Conservation (phyloP, 345 rosid genomes). For the Noccaea bulbosa region DNA sequence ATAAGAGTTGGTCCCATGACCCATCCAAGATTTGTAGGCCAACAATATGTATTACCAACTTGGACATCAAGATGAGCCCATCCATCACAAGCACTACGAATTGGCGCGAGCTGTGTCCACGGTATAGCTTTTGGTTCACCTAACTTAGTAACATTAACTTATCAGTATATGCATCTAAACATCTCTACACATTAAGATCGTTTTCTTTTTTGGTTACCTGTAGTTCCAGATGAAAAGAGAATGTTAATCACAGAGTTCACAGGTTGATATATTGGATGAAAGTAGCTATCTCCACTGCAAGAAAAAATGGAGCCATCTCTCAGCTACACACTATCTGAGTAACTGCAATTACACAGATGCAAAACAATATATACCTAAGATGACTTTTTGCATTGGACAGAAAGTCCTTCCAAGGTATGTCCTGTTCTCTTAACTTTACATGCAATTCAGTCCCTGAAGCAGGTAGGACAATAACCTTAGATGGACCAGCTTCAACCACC, state of each 20-base stretch:
- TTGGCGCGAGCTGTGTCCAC: slow-evolving; percentile 86
- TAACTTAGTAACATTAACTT: slow-evolving; percentile 30
- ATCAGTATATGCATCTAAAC: slow-evolving; percentile 11
- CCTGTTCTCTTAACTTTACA: slow-evolving; percentile 67
- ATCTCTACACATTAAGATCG: background rate
- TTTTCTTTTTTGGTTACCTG: slow-evolving; percentile 51
- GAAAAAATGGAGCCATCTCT: slow-evolving; percentile 12
- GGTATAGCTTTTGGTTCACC: slow-evolving; percentile 98
- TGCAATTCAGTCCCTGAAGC: slow-evolving; percentile 54
- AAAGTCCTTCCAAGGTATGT: slow-evolving; percentile 70
- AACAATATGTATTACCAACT: slow-evolving; percentile 69
- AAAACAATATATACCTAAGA: slow-evolving; percentile 55
- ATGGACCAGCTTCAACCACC: slow-evolving; percentile 77
- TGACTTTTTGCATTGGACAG: slow-evolving; percentile 47
- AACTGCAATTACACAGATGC: slow-evolving; percentile 11
- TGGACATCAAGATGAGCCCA: slow-evolving; percentile 68
- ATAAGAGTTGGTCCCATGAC: slow-evolving; percentile 82
- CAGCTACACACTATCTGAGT: background rate
- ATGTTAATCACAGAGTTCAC: slow-evolving; percentile 67
- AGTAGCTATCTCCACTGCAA: slow-evolving; percentile 50
- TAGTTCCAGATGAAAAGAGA: slow-evolving; percentile 94
- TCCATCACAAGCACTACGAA: slow-evolving; percentile 65
- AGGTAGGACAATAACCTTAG: slow-evolving; percentile 74
- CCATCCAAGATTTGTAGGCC: slow-evolving; percentile 98
- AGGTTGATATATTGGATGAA: slow-evolving; percentile 60